These are phyloP conservation scores for Fraxinus dipetala DNA, from an alignment of 305 asterid genomes.

Conservation along the genomic window DNA sequence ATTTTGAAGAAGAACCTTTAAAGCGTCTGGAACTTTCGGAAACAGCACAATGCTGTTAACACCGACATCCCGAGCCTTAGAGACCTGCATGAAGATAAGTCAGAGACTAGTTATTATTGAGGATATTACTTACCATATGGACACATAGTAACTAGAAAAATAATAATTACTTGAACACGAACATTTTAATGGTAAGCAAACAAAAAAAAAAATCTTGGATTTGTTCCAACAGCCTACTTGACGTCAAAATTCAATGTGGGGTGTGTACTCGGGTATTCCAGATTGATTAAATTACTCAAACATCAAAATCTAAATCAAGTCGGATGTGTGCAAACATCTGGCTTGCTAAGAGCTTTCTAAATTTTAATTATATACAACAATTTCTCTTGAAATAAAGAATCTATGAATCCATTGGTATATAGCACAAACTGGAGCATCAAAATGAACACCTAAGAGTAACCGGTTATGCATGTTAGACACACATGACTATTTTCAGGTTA, in stretches of 20 bases:
- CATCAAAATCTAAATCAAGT: neutral
- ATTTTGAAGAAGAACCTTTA: slow-evolving; percentile 53
- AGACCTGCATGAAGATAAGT: slow-evolving; percentile 52
- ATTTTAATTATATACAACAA: neutral
- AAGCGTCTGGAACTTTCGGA: slow-evolving; percentile 95
- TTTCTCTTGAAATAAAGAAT: neutral
- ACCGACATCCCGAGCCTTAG: slow-evolving; percentile 95
- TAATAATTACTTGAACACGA: neutral
- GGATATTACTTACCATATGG: slow-evolving; percentile 5
- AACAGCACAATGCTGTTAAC: slow-evolving; percentile 94
- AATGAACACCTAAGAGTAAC: neutral
- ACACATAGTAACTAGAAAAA: slow-evolving; percentile 7
- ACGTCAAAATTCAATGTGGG: neutral
- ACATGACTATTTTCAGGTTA: neutral
- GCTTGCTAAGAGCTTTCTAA: neutral
- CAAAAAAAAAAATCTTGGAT: neutral
- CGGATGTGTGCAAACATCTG: neutral
- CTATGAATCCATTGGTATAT: neutral
- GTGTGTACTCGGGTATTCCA: neutral
- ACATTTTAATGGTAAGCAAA: neutral
- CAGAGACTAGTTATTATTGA: slow-evolving; percentile 10
- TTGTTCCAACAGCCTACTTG: neutral
- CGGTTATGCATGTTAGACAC: neutral
- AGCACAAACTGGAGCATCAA: neutral
- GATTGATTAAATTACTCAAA: neutral